Evolutionary conservation across 371 early-diverging fungal genomes (phyloP).

Genomic region (Mucor sp.): DNA sequence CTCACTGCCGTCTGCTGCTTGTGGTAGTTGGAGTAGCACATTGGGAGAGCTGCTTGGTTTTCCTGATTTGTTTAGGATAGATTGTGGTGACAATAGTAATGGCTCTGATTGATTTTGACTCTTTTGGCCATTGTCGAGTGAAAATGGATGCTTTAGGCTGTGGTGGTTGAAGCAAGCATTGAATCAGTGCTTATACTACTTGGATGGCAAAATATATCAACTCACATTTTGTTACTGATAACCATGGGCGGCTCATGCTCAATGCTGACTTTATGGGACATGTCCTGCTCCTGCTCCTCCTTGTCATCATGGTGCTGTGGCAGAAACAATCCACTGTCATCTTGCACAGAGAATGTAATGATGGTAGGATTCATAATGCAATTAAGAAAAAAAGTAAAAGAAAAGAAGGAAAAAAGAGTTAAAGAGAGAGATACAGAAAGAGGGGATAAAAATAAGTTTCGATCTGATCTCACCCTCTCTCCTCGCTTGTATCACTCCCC

Average conservation of each 20-base stretch:
- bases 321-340: neutral
- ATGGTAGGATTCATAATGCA: neutral
- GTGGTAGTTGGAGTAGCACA: neutral
- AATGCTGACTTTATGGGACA: neutral
- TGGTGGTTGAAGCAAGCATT: too few species aligned
- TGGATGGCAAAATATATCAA: too few species aligned
- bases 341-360: neutral
- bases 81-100: neutral
- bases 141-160: neutral
- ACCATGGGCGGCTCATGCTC: neutral
- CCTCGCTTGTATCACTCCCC: neutral
- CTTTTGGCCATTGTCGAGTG: neutral
- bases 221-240: neutral
- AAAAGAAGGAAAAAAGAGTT: too few species aligned
- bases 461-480: neutral
- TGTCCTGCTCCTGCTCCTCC: neutral
- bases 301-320: neutral
- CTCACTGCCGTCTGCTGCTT: neutral
- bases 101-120: neutral
- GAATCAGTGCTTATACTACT: too few species aligned
- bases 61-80: neutral
- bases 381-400: conserved; percentile 3
- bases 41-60: neutral
- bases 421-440: neutral
- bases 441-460: neutral